Evolutionary conservation across 164 flowering plant genomes (phyloP).

Genomic region (Tetrastigma voinierianum): DNA sequence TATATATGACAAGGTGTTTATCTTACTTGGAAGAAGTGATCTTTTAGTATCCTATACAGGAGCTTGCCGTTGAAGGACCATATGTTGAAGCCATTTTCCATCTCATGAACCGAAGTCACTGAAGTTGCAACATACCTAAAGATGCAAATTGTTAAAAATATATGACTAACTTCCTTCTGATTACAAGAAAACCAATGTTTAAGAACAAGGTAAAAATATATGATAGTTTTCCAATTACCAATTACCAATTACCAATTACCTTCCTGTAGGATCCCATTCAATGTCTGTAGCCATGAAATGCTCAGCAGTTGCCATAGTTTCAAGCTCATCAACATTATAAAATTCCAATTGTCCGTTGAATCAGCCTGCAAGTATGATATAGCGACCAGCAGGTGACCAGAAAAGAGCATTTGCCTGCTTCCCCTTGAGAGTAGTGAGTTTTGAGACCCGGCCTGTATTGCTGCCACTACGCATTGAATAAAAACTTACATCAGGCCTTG

Average conservation of each 20-base stretch:
- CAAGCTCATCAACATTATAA: conserved; percentile 93
- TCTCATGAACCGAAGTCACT: too few relatives aligned
- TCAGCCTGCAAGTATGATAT: conserved; percentile 86
- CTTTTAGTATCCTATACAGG: too few relatives aligned
- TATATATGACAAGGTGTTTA: too few relatives aligned
- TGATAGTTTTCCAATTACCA: too few relatives aligned
- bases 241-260: conserved; percentile 61
- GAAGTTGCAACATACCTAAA: too few relatives aligned
- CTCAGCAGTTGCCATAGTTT: conserved; percentile 90
- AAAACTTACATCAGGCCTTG: conserved; percentile 91
- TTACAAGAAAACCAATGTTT: too few relatives aligned
- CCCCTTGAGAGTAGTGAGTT: conserved; percentile 87
- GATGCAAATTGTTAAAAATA: too few relatives aligned
- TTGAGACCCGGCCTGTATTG: conserved; percentile 61
- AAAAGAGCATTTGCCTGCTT: conserved; percentile 95
- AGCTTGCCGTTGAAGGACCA: too few relatives aligned
- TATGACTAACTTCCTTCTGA: too few relatives aligned
- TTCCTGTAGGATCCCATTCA: conserved; percentile 99
- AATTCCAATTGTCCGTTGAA: conserved; percentile 94
- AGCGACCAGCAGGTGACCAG: conserved; percentile 95
- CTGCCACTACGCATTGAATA: conserved; percentile 66
- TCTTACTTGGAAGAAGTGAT: too few relatives aligned
- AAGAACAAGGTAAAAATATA: too few relatives aligned
- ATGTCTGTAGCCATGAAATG: conserved; percentile 97
- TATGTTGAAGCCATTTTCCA: too few relatives aligned